Percentiles rank a stretch among this genome's conserved stretches.
These are phyloP conservation scores for Adansonia grandidieri DNA, from an alignment of 441 rosid species.

Conservation along the genomic window DNA sequence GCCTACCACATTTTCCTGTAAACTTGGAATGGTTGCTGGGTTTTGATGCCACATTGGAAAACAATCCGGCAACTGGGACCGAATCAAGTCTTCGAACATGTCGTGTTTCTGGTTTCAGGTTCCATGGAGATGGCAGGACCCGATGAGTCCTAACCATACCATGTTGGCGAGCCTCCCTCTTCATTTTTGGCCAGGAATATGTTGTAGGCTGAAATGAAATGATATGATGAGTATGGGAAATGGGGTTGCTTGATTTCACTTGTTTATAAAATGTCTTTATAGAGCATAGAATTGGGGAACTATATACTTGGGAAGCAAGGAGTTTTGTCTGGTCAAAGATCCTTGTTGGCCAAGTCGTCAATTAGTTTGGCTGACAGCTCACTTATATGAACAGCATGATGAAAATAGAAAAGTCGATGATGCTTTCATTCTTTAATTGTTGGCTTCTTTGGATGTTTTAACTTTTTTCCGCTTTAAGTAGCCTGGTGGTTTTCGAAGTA, in stretches of 20 bases:
- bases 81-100: slow-evolving; percentile 33
- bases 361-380: neutral
- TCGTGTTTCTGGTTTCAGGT: slow-evolving; percentile 29
- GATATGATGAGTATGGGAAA: slow-evolving; percentile 6
- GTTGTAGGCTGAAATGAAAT: slow-evolving; percentile 22
- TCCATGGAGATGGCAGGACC: slow-evolving; percentile 39
- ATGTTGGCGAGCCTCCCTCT: slow-evolving; percentile 60
- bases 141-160: slow-evolving; percentile 48
- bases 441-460: neutral
- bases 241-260: neutral
- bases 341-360: slow-evolving; percentile 39
- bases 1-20: slow-evolving; percentile 48
- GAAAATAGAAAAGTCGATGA: neutral
- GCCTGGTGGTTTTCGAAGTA: neutral
- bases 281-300: neutral
- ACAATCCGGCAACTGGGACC: slow-evolving; percentile 43
- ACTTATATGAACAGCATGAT: neutral
- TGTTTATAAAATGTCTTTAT: neutral
- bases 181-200: slow-evolving; percentile 35
- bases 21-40: slow-evolving; percentile 67
- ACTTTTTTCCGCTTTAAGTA: neutral
- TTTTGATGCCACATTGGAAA: slow-evolving; percentile 36
- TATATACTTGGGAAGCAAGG: slow-evolving; percentile 45
- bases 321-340: slow-evolving; percentile 8
- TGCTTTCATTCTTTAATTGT: neutral